Evolutionary conservation across 2,329 filamentous ascomycete genomes (phyloP).

Genomic region (Fusarium citri): DNA sequence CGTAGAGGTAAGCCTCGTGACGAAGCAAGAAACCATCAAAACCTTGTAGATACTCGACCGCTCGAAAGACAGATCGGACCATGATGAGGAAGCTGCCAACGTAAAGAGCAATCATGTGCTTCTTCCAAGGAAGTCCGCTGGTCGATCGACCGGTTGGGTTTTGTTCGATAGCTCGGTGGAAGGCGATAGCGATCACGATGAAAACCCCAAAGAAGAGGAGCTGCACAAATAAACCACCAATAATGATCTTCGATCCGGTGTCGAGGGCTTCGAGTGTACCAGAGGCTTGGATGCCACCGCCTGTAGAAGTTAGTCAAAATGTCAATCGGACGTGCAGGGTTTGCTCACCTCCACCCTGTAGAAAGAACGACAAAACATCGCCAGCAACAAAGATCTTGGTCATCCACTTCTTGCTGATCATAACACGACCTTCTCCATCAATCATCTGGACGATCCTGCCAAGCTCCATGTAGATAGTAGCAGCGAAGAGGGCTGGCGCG

Average conservation of each 20-base stretch:
- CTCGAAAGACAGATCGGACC: slow-evolving; percentile 54
- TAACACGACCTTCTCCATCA: not conserved
- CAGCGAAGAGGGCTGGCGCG: not conserved
- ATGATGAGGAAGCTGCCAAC: slow-evolving; percentile 50
- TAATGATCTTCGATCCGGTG: slow-evolving; percentile 58
- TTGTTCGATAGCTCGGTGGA: slow-evolving; percentile 50
- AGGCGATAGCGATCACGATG: slow-evolving; percentile 57
- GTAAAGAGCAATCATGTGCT: slow-evolving; percentile 42
- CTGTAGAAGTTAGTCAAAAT: no score
- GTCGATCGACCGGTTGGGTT: slow-evolving; percentile 9
- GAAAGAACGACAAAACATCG: slow-evolving; percentile 29
- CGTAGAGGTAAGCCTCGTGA: slow-evolving; percentile 50
- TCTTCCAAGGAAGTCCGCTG: slow-evolving; percentile 46
- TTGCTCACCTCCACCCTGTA: slow-evolving; percentile 30
- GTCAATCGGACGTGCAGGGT: no score
- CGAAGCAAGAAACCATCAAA: slow-evolving; percentile 47
- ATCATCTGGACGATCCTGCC: slow-evolving; percentile 5
- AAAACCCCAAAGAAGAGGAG: slow-evolving; percentile 66
- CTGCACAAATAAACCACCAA: slow-evolving; percentile 65
- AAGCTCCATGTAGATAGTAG: slow-evolving; percentile 9
- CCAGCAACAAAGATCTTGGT: slow-evolving; percentile 36
- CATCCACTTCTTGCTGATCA: slow-evolving; percentile 26
- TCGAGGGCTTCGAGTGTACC: slow-evolving; percentile 43
- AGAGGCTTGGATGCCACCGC: slow-evolving; percentile 41
- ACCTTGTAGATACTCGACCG: slow-evolving; percentile 55